These are phyloP conservation scores for Pilaira anomala DNA, from an alignment of 192 early-diverging fungal species.

Conservation along the genomic window DNA sequence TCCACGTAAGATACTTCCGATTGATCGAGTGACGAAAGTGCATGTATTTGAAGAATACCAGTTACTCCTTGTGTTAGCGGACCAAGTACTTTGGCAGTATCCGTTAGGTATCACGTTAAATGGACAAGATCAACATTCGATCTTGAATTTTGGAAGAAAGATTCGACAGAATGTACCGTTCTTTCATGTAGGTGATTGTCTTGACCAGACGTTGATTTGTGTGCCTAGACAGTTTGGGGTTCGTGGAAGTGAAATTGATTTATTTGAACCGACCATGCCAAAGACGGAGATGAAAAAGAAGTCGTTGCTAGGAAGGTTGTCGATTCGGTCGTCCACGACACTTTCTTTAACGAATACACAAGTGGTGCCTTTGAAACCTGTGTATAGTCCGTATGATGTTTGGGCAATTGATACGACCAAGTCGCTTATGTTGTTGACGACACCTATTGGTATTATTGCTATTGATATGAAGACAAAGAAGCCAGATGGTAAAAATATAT, in stretches of 20 bases:
- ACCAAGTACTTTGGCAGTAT: slow-evolving; percentile 57
- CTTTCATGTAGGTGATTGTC: slow-evolving; percentile 64
- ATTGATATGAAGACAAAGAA: slow-evolving; percentile 82
- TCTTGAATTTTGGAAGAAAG: slow-evolving; percentile 39
- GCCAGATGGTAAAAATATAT: slow-evolving; percentile 52
- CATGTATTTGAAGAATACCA: slow-evolving; percentile 79
- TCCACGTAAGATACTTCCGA: slow-evolving; percentile 50
- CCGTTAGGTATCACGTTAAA: slow-evolving; percentile 49
- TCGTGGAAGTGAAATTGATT: slow-evolving; percentile 65
- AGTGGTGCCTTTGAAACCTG: slow-evolving; percentile 59
- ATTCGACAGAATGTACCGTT: slow-evolving; percentile 65
- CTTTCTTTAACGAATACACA: slow-evolving; percentile 3
- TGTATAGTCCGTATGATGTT: slow-evolving; percentile 89
- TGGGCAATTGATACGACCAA: slow-evolving; percentile 80
- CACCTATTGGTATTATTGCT: slow-evolving; percentile 85
- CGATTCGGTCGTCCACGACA: slow-evolving; percentile 34
- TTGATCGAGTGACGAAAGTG: slow-evolving; percentile 79
- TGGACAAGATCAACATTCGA: slow-evolving; percentile 29
- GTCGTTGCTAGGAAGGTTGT: slow-evolving; percentile 37
- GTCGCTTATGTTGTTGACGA: slow-evolving; percentile 81
- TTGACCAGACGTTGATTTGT: slow-evolving; percentile 54
- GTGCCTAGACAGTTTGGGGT: slow-evolving; percentile 68
- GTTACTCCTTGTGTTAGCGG: slow-evolving; percentile 81
- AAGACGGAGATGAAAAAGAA: slow-evolving; percentile 42
- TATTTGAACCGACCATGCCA: slow-evolving; percentile 65